Conservation (phyloP, 805 yeast species). For the Wickerhamomyces canadensis region DNA sequence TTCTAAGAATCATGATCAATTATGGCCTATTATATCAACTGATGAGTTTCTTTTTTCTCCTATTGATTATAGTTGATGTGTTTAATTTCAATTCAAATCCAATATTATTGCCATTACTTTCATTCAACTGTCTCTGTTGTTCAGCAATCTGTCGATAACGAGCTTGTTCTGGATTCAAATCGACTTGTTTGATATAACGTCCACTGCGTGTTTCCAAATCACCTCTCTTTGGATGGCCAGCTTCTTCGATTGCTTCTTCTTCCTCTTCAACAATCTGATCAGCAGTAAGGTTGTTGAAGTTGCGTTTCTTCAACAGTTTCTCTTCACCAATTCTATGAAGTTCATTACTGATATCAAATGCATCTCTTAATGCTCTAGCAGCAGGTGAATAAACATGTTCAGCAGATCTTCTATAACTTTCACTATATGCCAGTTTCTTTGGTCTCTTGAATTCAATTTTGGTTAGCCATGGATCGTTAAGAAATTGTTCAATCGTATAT, state of each 20-base stretch:
- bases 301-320: slow-evolving; percentile 12
- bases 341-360: slow-evolving; percentile 81
- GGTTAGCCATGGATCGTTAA: slow-evolving; percentile 66
- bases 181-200: slow-evolving; percentile 12
- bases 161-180: slow-evolving; percentile 6
- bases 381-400: slow-evolving; percentile 53
- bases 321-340: slow-evolving; percentile 53
- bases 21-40: slow-evolving; percentile 2
- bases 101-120: slow-evolving; percentile 8
- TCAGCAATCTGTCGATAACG: slow-evolving; percentile 7
- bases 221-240: slow-evolving; percentile 6
- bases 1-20: too few relatives aligned
- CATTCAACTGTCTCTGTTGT: not conserved
- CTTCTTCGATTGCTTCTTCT: slow-evolving; percentile 15
- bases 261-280: slow-evolving; percentile 22
- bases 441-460: slow-evolving; percentile 20
- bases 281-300: slow-evolving; percentile 2
- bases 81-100: slow-evolving; percentile 32
- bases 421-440: slow-evolving; percentile 11
- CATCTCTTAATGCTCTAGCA: slow-evolving; percentile 77
- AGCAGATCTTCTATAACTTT: slow-evolving; percentile 19
- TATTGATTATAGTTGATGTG: slow-evolving; percentile 35
- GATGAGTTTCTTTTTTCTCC: slow-evolving; percentile 29
- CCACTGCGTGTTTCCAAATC: slow-evolving; percentile 18
- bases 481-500: slow-evolving; percentile 60